Evolutionary conservation across 192 early-diverging fungal genomes (phyloP), one percentile per base, ranked within the genome.

Genomic region (Backusella macrospora): DNA sequence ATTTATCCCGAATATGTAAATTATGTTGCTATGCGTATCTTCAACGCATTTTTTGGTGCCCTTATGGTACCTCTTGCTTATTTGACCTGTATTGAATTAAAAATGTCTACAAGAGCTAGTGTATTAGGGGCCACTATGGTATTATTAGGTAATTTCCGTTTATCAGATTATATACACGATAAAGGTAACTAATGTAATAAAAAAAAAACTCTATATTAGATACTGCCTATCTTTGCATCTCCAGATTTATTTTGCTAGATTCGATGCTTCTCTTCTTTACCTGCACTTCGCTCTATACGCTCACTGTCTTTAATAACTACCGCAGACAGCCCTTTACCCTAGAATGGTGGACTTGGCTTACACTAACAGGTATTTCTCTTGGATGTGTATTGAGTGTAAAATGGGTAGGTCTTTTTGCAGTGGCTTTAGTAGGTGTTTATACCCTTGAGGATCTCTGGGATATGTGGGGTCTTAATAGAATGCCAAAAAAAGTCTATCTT

Each of bases 371-470:
- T 68, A 71, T 92, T 2, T 92, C 94, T 45, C 83, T 99, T 26
- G 97, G 97, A 43, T 77, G 87, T 38, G 95, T 94, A 0, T 76
- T 85, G 7, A 93, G 91, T 80, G 88, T 96, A 44, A 99, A 99
- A 80, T 99, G 96, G 98, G 94, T 99, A 39, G 98, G 98, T 0
- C 77, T 97, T 18, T 94, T 99, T 81, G 88, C 90, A n/a, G 92
- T 96, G 5, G 96, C 94, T 6, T 80, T 97, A 8, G 94, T 98
- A 64, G 96, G 96, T 3, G 48, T 98, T 48, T 93, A 95, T 76
- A 99, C 97, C 0, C 78, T 98, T 26, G 89, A 94, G 59, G 95
- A 98, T 70, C 87, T 99, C 12, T 99, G 96, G 90, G 90, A 94
- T 40, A 83, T 93, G 69, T 86, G 95, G 71, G 96, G 93, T 1